These are phyloP conservation scores for Wickerhamiella lipophila DNA, from an alignment of 805 yeast species.

Conservation along the genomic window DNA sequence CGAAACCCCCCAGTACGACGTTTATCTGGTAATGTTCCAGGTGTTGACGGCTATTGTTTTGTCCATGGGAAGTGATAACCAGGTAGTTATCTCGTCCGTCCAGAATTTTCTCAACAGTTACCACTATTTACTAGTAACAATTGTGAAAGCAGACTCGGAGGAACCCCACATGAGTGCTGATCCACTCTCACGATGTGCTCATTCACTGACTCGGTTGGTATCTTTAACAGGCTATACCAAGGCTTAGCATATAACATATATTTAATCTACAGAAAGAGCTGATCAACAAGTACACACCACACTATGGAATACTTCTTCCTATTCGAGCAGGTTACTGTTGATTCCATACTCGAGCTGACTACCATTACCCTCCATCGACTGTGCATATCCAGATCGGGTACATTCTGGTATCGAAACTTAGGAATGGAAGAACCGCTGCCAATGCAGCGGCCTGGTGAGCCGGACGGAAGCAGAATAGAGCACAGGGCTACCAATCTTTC, in stretches of 20 bases:
- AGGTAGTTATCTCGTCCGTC: conserved; percentile 42
- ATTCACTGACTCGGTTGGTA: conserved; percentile 2
- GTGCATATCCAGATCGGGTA: no score
- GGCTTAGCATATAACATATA: neutral
- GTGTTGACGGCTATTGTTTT: conserved; percentile 52
- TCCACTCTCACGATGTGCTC: conserved; percentile 18
- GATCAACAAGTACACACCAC: no score
- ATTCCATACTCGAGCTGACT: neutral
- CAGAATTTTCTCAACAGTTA: conserved; percentile 40
- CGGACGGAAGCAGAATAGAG: neutral
- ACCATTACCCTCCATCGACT: no score
- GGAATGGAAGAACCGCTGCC: neutral
- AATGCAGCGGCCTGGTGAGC: neutral
- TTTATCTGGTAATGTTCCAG: conserved; percentile 63
- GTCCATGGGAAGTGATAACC: conserved; percentile 67
- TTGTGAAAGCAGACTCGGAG: conserved; percentile 43
- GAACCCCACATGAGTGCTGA: conserved; percentile 22
- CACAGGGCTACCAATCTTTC: neutral
- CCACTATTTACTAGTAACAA: conserved; percentile 45
- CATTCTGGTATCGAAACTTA: neutral
- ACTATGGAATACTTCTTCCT: no score
- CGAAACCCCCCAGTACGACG: conserved; percentile 52
- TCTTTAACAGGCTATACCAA: conserved; percentile 3
- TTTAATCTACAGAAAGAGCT: neutral
- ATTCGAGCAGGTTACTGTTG: no score